Evolutionary conservation across 495 filamentous ascomycete genomes (phyloP).

Genomic region (Xylona heveae): DNA sequence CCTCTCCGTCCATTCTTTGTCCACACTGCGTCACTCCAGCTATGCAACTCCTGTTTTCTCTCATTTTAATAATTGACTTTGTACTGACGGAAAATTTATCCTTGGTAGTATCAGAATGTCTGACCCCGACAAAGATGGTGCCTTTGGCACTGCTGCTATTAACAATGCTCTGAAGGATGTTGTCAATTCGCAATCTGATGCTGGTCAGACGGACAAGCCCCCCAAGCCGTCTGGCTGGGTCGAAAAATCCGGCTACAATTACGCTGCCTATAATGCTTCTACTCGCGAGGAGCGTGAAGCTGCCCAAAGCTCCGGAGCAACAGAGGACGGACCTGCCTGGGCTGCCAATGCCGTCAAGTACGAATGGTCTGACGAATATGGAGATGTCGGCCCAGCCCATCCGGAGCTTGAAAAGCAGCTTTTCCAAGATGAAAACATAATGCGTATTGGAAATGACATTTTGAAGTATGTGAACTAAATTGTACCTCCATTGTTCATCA

Average conservation of each 20-base stretch:
- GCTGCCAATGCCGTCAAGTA: constrained; percentile 41
- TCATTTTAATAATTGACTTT: too few species aligned
- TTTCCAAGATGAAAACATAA: constrained; percentile 32
- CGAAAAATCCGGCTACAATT: constrained; percentile 2
- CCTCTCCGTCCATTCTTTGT: too few species aligned
- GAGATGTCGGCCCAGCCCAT: constrained; percentile 57
- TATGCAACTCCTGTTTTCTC: too few species aligned
- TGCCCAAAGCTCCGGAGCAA: not conserved
- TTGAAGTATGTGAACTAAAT: constrained; percentile 17
- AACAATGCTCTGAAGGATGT: too few species aligned
- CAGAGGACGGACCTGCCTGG: constrained; percentile 23
- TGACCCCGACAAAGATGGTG: too few species aligned
- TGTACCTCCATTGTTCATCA: not conserved
- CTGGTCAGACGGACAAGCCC: too few species aligned
- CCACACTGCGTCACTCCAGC: too few species aligned
- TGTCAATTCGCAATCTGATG: too few species aligned
- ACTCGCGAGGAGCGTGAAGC: constrained; percentile 1
- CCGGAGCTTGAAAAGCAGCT: constrained; percentile 48
- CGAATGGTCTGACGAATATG: constrained; percentile 68
- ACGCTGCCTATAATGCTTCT: constrained; percentile 4
- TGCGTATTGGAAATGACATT: constrained; percentile 23
- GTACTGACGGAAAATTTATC: too few species aligned
- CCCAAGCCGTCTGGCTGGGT: constrained; percentile 2
- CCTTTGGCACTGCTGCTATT: too few species aligned
- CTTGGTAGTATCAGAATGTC: too few species aligned